These are phyloP conservation scores for Blepharisma stoltei DNA, from an alignment of 73 alveolate species.

Conservation along the genomic window DNA sequence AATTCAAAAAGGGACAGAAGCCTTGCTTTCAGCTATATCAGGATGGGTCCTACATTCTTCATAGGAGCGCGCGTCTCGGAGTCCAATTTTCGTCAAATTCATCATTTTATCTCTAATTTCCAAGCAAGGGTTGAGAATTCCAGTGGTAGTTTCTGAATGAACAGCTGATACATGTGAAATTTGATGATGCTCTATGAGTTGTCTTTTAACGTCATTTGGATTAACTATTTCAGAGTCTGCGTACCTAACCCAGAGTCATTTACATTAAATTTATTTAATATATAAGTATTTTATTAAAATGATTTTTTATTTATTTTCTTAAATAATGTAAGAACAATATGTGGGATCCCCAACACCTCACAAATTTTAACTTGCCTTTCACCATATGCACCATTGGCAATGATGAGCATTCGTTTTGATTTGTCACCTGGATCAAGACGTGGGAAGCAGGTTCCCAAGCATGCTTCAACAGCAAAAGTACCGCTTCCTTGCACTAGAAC, in stretches of 20 bases:
- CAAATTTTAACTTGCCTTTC: constrained; percentile 53
- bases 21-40: too few relatives aligned
- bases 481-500: constrained; percentile 72
- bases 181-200: constrained; percentile 39
- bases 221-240: constrained; percentile 45
- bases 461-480: constrained; percentile 65
- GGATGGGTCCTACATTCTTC: too few relatives aligned
- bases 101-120: too few relatives aligned
- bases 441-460: constrained; percentile 34
- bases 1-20: too few relatives aligned
- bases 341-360: constrained; percentile 35
- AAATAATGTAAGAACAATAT: constrained; percentile 30
- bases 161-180: constrained; percentile 59
- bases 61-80: too few relatives aligned
- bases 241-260: too few relatives aligned
- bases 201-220: constrained; percentile 43
- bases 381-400: constrained; percentile 66
- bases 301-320: too few relatives aligned
- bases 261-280: too few relatives aligned
- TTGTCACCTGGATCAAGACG: constrained; percentile 6
- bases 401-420: constrained; percentile 35
- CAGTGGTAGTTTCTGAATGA: constrained; percentile 75
- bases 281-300: too few relatives aligned
- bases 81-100: too few relatives aligned
- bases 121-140: constrained; percentile 36